A percentile compares a stretch with the other conserved stretches of the same genome.
These are phyloP conservation scores for Acanthamoeba culbertsoni DNA, from an alignment of 208 protist species.

Conservation along the genomic window DNA sequence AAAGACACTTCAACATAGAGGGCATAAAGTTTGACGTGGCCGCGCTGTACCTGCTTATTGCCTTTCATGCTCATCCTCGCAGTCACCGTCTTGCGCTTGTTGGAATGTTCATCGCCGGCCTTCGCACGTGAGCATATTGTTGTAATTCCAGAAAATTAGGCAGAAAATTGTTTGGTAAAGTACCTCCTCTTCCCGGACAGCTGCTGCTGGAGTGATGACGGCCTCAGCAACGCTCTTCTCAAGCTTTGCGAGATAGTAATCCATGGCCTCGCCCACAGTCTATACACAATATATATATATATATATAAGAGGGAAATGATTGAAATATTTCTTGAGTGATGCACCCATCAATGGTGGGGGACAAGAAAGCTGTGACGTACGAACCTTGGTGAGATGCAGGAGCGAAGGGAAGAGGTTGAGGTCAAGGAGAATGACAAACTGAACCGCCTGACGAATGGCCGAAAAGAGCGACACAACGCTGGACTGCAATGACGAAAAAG, in stretches of 20 bases:
- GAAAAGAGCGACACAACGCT: not conserved
- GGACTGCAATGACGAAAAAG: not conserved
- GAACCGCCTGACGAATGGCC: not conserved
- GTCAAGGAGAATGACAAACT: conserved; percentile 10
- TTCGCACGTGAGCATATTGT: too few species aligned
- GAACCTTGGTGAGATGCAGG: conserved; percentile 24
- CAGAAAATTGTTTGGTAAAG: too few species aligned
- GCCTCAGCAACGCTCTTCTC: conserved; percentile 15
- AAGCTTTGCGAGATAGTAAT: conserved; percentile 31
- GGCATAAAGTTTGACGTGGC: too few species aligned
- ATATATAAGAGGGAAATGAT: too few species aligned
- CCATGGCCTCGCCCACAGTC: conserved; percentile 9
- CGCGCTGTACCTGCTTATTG: not conserved
- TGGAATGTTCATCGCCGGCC: not conserved
- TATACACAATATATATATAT: not conserved
- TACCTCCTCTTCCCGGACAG: not conserved
- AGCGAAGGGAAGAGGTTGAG: conserved; percentile 1
- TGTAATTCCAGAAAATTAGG: too few species aligned
- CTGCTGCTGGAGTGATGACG: not conserved
- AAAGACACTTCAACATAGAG: too few species aligned
- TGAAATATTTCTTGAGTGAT: not conserved
- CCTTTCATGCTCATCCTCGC: not conserved
- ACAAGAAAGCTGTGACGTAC: too few species aligned
- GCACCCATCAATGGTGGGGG: not conserved
- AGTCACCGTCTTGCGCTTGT: not conserved